phyloP scores from a whole-genome alignment of 2,329 filamentous ascomycete genomes.

The Bertia moriformis region DNA sequence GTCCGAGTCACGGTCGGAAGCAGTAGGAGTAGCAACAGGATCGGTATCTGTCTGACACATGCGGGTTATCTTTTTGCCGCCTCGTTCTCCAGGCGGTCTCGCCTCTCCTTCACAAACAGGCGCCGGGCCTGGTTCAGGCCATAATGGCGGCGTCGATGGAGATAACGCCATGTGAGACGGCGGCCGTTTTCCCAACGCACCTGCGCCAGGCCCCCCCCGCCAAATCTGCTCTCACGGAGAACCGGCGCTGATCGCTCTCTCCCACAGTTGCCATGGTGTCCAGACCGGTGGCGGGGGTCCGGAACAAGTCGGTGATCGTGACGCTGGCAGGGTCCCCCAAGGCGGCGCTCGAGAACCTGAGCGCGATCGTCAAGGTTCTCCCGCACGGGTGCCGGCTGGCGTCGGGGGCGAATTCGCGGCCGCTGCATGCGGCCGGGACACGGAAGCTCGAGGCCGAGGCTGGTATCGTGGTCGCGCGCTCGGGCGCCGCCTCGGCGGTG shows the following conservation, averaged over 20 bases:
- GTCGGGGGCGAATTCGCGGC: slow-evolving; percentile 66
- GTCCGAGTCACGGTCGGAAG: slow-evolving; percentile 1
- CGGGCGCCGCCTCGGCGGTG: neutral
- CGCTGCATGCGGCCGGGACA: slow-evolving; percentile 65
- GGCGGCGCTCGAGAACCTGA: slow-evolving; percentile 83
- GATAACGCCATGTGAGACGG: slow-evolving; percentile 77
- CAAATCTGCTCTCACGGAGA: neutral
- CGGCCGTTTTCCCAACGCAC: slow-evolving; percentile 1
- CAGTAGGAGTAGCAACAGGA: slow-evolving; percentile 3
- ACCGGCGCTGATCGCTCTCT: slow-evolving; percentile 2
- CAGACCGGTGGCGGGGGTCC: slow-evolving; percentile 75
- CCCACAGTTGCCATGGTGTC: slow-evolving; percentile 83
- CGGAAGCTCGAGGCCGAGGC: slow-evolving; percentile 71
- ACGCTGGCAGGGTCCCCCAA: slow-evolving; percentile 92
- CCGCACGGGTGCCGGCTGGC: slow-evolving; percentile 91
- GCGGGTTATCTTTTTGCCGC: neutral
- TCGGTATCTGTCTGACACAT: slow-evolving; percentile 4
- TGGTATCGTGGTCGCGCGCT: neutral
- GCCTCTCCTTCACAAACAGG: slow-evolving; percentile 68
- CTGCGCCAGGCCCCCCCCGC: neutral
- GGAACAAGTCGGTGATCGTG: slow-evolving; percentile 67
- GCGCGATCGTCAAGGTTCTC: slow-evolving; percentile 74
- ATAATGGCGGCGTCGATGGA: slow-evolving; percentile 77
- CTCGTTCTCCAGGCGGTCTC: slow-evolving; percentile 58
- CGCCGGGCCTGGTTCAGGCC: slow-evolving; percentile 80